Percentiles rank a stretch among this genome's conserved stretches.
These are phyloP conservation scores for Colletotrichum euphorbiae DNA, from an alignment of 2,329 filamentous ascomycete genomes.

Conservation along the genomic window DNA sequence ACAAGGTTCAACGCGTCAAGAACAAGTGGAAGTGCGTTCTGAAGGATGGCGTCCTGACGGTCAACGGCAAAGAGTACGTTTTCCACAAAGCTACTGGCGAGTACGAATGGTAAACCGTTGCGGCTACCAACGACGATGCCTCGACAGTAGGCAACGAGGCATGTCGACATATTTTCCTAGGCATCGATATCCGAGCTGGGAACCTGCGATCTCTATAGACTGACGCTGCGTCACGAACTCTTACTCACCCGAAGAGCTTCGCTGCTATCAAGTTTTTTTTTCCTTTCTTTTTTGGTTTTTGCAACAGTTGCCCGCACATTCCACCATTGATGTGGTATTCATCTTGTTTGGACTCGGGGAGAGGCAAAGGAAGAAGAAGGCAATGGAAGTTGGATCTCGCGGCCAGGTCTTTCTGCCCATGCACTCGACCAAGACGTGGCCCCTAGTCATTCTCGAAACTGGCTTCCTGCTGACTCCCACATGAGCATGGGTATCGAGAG, in stretches of 20 bases:
- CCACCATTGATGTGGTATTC: background rate
- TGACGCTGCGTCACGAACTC: background rate
- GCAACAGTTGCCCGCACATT: background rate
- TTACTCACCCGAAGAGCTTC: background rate
- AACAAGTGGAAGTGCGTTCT: constrained; percentile 99
- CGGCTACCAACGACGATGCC: background rate
- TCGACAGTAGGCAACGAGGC: background rate
- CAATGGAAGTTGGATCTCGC: constrained; percentile 9
- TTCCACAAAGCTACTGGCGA: constrained; percentile 98
- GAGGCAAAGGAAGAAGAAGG: background rate
- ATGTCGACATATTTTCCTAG: background rate
- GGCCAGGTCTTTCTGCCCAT: background rate
- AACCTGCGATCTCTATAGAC: constrained; percentile 7
- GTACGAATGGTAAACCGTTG: constrained; percentile 86
- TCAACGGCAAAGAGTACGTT: constrained; percentile 94
- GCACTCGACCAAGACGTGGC: background rate
- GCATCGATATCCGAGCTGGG: background rate
- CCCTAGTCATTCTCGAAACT: too few relatives aligned
- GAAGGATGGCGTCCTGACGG: constrained; percentile 94
- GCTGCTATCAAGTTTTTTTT: background rate
- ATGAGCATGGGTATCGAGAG: too few relatives aligned
- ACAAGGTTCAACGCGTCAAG: constrained; percentile 99
- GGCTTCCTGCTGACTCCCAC: too few relatives aligned
- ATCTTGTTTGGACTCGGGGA: background rate
- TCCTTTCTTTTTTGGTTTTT: background rate